These are phyloP conservation scores for Xylaria sp. DNA, from an alignment of 2,329 filamentous ascomycete species.

Conservation along the genomic window DNA sequence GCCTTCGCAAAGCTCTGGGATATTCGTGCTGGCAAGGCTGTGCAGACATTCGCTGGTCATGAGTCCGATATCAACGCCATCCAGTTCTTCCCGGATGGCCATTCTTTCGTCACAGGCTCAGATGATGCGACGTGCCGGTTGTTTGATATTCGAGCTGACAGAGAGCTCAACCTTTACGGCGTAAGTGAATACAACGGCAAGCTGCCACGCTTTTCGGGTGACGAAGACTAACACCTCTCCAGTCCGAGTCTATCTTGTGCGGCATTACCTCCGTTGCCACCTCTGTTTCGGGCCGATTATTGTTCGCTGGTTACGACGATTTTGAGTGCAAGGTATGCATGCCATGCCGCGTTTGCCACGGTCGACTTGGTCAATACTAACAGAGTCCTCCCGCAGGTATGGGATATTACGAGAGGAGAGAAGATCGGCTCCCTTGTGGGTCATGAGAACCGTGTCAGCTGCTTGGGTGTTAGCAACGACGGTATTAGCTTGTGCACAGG, in stretches of 20 bases:
- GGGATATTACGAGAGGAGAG: slow-evolving; percentile 95
- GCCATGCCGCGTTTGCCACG: slow-evolving; percentile 20
- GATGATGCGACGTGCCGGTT: slow-evolving; percentile 97
- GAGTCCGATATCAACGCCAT: slow-evolving; percentile 99
- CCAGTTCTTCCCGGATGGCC: slow-evolving; percentile 98
- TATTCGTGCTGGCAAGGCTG: slow-evolving; percentile 95
- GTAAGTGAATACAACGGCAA: slow-evolving; percentile 47
- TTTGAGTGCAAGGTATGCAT: slow-evolving; percentile 99
- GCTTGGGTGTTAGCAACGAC: slow-evolving; percentile 97
- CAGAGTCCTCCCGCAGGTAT: slow-evolving; percentile 67
- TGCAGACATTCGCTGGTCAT: slow-evolving; percentile 97
- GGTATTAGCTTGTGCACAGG: slow-evolving; percentile 99
- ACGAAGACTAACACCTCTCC: slow-evolving; percentile 29
- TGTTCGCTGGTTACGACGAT: slow-evolving; percentile 98
- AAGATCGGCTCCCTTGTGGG: slow-evolving; percentile 96
- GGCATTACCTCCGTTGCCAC: slow-evolving; percentile 98
- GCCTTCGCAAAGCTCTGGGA: slow-evolving; percentile 99
- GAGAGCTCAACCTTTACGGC: slow-evolving; percentile 71
- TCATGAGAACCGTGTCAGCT: slow-evolving; percentile 98
- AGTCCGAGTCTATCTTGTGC: slow-evolving; percentile 97
- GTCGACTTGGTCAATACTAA: slow-evolving; percentile 12
- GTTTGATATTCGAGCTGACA: slow-evolving; percentile 96
- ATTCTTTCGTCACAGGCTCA: slow-evolving; percentile 96
- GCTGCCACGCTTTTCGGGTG: no score
- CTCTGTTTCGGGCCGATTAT: slow-evolving; percentile 89